Evolutionary conservation across 306 rosid genomes (phyloP).

Genomic region (Begonia peltatifolia): DNA sequence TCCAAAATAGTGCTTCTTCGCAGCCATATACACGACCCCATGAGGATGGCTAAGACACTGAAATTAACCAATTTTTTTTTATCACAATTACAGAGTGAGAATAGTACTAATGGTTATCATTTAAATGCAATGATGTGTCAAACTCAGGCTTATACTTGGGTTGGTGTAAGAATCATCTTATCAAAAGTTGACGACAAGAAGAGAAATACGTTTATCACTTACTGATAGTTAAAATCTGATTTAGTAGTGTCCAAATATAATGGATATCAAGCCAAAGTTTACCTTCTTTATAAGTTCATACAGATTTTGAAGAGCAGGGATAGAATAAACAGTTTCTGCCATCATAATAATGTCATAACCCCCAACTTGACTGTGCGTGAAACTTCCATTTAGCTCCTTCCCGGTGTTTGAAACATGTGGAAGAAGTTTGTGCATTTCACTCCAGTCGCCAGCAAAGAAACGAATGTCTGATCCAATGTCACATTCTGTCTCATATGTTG

Average conservation of each 20-base stretch:
- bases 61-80: conserved; percentile 2
- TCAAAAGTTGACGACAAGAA: too few species aligned
- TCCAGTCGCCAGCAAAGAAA: conserved; percentile 92
- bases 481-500: conserved; percentile 14
- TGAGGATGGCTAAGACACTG: conserved; percentile 46
- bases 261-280: conserved; percentile 8
- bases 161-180: too few species aligned
- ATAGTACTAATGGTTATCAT: too few species aligned
- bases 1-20: conserved; percentile 92
- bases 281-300: conserved; percentile 83
- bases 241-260: conserved; percentile 6
- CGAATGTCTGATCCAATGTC: conserved; percentile 30
- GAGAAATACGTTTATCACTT: too few species aligned
- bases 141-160: too few species aligned
- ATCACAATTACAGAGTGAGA: too few species aligned
- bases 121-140: too few species aligned
- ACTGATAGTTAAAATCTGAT: background rate
- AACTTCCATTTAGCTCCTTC: conserved; percentile 7
- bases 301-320: conserved; percentile 48
- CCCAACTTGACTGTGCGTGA: conserved; percentile 13
- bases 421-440: conserved; percentile 64
- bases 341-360: conserved; percentile 78
- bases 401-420: conserved; percentile 23
- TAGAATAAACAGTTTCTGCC: conserved; percentile 94
- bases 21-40: conserved; percentile 74